A percentile compares a stretch with the other conserved stretches of the same genome.
phyloP scores from a whole-genome alignment of 805 yeast genomes.

The Wickerhamomyces alni region DNA sequence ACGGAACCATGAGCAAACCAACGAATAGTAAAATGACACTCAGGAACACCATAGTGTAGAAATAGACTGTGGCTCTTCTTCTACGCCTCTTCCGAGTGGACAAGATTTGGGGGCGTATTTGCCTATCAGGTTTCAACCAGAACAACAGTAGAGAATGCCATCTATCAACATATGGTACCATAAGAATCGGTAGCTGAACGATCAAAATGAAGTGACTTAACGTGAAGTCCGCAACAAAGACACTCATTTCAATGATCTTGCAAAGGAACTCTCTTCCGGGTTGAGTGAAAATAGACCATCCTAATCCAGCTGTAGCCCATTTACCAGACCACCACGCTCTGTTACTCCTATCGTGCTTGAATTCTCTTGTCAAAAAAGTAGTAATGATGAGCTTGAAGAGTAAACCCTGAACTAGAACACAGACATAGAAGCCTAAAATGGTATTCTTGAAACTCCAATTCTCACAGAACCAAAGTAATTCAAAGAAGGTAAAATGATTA shows the following conservation, averaged over 20 bases:
- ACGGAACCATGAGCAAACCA: conserved; percentile 34
- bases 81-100: conserved; percentile 37
- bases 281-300: conserved; percentile 48
- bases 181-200: conserved; percentile 45
- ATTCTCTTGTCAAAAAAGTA: conserved; percentile 48
- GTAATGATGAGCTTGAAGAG: conserved; percentile 41
- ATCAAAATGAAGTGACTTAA: conserved; percentile 48
- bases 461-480: conserved; percentile 49
- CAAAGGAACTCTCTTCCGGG: conserved; percentile 54
- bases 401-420: conserved; percentile 42
- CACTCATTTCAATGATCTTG: conserved; percentile 50
- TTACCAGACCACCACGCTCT: conserved; percentile 70
- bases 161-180: conserved; percentile 50
- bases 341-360: conserved; percentile 46
- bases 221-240: conserved; percentile 47
- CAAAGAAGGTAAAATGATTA: conserved; percentile 43
- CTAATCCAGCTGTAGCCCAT: conserved; percentile 53
- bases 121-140: conserved; percentile 51
- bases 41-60: conserved; percentile 32
- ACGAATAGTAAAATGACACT: conserved; percentile 25
- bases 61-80: conserved; percentile 28
- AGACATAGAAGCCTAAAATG: conserved; percentile 47
- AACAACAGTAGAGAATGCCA: conserved; percentile 55
- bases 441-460: conserved; percentile 49
- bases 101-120: conserved; percentile 40